A percentile compares a stretch with the other conserved stretches of the same genome.
phyloP scores from a whole-genome alignment of 116 monocot species.

The Posidonia oceanica region DNA sequence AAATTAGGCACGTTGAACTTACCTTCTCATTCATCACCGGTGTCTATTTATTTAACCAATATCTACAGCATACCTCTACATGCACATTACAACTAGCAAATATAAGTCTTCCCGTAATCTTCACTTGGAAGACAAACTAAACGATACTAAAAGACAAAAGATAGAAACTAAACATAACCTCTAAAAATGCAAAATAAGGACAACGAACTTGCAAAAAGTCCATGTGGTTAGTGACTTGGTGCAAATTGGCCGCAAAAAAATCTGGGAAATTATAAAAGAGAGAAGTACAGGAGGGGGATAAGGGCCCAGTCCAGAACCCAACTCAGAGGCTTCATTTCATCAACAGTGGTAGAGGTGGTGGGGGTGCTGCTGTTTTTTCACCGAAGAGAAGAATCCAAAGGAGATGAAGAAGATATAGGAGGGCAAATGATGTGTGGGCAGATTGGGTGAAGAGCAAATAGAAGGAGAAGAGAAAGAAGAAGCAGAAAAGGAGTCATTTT shows the following conservation, averaged over 20 bases:
- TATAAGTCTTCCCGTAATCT: no score
- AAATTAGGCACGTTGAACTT: no score
- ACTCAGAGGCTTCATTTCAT: background rate
- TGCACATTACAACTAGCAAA: no score
- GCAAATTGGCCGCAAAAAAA: background rate
- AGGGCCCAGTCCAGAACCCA: slow-evolving; percentile 5
- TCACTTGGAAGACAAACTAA: no score
- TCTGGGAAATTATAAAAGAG: background rate
- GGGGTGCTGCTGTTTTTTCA: background rate
- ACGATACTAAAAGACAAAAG: no score
- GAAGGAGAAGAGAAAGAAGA: background rate
- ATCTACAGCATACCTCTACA: no score
- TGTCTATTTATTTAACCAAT: no score
- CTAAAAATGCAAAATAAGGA: no score
- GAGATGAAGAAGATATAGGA: background rate
- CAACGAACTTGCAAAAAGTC: background rate
- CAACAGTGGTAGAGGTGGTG: background rate
- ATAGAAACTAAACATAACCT: no score
- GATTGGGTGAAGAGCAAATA: background rate
- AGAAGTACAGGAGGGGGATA: background rate
- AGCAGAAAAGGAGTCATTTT: background rate
- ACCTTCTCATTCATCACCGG: no score
- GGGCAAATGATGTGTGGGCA: background rate
- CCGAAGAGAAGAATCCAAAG: background rate
- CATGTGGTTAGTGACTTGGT: background rate